Evolutionary conservation across 345 rosid species (phyloP).

Genomic region (Euphorbia pulcherrima): DNA sequence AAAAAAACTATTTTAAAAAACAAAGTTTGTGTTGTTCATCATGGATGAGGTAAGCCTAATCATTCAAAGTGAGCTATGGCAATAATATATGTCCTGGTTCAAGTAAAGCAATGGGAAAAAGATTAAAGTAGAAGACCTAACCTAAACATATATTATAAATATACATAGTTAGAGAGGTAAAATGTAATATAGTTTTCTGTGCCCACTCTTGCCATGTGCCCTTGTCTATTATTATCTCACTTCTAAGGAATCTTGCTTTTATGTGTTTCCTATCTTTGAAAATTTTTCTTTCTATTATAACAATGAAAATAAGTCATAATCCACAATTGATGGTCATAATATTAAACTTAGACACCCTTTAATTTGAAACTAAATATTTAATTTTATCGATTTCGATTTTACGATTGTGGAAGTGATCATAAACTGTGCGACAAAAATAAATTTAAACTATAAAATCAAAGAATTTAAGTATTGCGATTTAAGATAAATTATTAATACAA

Average conservation of each 20-base stretch:
- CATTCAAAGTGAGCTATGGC: conserved; percentile 23
- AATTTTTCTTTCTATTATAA: not conserved
- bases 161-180: not conserved
- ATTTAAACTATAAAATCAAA: no score
- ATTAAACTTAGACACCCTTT: conserved; percentile 21
- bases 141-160: not conserved
- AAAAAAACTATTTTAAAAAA: no score
- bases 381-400: no score
- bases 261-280: conserved; percentile 2
- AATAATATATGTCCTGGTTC: conserved; percentile 19
- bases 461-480: no score
- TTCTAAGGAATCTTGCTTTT: conserved; percentile 36
- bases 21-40: no score
- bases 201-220: conserved; percentile 41
- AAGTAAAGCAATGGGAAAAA: conserved; percentile 17
- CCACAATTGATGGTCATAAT: conserved; percentile 15
- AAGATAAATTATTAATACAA: no score
- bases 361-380: conserved; percentile 19
- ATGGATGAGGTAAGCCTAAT: conserved; percentile 14
- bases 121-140: conserved; percentile 17
- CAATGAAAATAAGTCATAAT: not conserved
- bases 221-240: conserved; percentile 17
- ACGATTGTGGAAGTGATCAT: no score
- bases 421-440: no score
- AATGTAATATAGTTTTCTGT: conserved; percentile 34